These are phyloP conservation scores for Cronartium ribicola DNA, from an alignment of 1,284 basidiomycete species.

Conservation along the genomic window DNA sequence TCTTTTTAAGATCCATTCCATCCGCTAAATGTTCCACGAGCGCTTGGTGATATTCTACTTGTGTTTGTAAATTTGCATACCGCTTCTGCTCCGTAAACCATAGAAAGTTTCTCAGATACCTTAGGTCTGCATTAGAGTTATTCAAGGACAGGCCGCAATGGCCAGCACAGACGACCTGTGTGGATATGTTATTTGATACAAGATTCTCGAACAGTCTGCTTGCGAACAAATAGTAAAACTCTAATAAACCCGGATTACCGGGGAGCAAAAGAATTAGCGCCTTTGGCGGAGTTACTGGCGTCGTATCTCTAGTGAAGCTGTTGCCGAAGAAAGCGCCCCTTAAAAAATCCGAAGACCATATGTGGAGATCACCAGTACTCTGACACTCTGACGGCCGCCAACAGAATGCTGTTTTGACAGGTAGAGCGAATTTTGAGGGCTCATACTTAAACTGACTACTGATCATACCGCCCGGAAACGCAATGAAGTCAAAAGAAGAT, in stretches of 20 bases:
- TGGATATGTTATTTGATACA: not conserved
- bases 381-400: not conserved
- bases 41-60: constrained; percentile 22
- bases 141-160: constrained; percentile 36
- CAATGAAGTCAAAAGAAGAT: too few relatives aligned
- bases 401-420: not conserved
- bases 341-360: not conserved
- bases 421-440: not conserved
- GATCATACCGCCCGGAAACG: too few relatives aligned
- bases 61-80: constrained; percentile 8
- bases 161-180: constrained; percentile 20
- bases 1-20: not conserved
- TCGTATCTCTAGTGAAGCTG: not conserved
- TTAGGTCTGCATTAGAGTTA: constrained; percentile 20
- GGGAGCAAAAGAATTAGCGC: constrained; percentile 24
- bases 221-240: constrained; percentile 28
- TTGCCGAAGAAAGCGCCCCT: not conserved
- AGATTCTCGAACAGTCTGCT: not conserved
- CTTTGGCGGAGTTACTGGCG: not conserved
- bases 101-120: constrained; percentile 28
- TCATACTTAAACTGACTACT: not conserved
- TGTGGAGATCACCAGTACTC: not conserved
- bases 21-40: constrained; percentile 6
- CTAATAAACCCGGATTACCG: constrained; percentile 33
- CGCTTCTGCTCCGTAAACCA: not conserved